These are phyloP conservation scores for Jaltomata sinuosa DNA, from an alignment of 257 asterid genomes.

Conservation along the genomic window DNA sequence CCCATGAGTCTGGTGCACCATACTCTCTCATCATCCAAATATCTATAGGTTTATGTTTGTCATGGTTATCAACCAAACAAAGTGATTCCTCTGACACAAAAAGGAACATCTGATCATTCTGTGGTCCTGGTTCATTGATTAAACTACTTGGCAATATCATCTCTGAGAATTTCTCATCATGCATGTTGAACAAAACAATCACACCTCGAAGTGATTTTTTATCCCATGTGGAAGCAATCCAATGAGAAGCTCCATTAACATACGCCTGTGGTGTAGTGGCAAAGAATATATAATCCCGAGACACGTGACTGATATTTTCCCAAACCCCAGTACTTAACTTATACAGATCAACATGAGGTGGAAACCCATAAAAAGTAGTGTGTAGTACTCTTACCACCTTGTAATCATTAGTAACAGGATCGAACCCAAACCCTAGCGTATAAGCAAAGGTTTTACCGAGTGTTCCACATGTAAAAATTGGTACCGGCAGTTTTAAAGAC, in stretches of 20 bases:
- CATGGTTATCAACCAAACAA: neutral
- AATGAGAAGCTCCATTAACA: neutral
- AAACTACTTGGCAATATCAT: neutral
- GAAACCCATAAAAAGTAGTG: rapidly evolving
- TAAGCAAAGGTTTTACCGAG: neutral
- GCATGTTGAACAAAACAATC: neutral
- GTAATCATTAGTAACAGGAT: neutral
- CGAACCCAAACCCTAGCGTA: neutral
- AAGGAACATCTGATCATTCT: neutral
- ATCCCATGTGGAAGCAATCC: neutral
- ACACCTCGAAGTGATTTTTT: no score
- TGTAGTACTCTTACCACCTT: neutral
- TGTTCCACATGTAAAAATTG: neutral
- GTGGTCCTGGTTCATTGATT: neutral
- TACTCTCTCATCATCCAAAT: neutral
- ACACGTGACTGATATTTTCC: neutral
- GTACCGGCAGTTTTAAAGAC: neutral
- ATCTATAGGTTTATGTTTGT: neutral
- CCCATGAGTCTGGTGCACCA: neutral
- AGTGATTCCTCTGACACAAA: neutral
- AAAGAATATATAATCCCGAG: neutral
- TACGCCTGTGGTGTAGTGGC: no score
- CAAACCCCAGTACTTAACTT: neutral
- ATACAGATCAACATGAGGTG: neutral
- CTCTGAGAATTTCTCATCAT: neutral